Conservation (phyloP, 176 grass and related monocot species). For the Aegilops umbellulata region DNA sequence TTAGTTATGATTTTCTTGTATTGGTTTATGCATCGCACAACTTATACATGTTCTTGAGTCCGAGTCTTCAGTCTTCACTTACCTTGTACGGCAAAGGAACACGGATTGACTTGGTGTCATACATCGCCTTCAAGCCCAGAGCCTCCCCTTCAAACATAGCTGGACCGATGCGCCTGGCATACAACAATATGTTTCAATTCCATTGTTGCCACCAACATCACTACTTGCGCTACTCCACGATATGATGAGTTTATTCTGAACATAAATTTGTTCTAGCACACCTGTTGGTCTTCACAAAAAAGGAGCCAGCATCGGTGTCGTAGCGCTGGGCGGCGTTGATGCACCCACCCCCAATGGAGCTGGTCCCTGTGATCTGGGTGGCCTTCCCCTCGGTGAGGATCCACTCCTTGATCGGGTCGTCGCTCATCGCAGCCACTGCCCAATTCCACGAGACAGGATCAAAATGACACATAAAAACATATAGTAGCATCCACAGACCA, state of each 20-base stretch:
- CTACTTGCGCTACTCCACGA: neutral
- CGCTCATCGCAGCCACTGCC: conserved; percentile 61
- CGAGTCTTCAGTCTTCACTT: neutral
- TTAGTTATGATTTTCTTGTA: neutral
- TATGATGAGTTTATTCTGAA: neutral
- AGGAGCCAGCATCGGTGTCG: conserved; percentile 67
- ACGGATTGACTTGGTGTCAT: conserved; percentile 62
- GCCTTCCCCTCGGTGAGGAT: conserved; percentile 96
- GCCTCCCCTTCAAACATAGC: conserved; percentile 97
- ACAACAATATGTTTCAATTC: neutral
- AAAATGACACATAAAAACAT: neutral
- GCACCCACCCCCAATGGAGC: conserved; percentile 77
- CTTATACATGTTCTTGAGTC: neutral
- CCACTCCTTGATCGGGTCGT: conserved; percentile 86
- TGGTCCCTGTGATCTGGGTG: conserved; percentile 67
- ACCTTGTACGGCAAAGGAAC: conserved; percentile 95
- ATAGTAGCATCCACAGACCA: neutral
- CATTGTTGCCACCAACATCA: neutral
- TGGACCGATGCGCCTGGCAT: conserved; percentile 63
- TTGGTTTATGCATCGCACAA: neutral
- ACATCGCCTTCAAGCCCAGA: conserved; percentile 84
- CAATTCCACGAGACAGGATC: neutral
- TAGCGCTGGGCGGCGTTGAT: conserved; percentile 80
- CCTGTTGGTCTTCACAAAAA: conserved; percentile 94
- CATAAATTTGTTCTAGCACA: neutral